Evolutionary conservation across 2,329 filamentous ascomycete species (phyloP).

Genomic region (Cryphonectria nitschkei): DNA sequence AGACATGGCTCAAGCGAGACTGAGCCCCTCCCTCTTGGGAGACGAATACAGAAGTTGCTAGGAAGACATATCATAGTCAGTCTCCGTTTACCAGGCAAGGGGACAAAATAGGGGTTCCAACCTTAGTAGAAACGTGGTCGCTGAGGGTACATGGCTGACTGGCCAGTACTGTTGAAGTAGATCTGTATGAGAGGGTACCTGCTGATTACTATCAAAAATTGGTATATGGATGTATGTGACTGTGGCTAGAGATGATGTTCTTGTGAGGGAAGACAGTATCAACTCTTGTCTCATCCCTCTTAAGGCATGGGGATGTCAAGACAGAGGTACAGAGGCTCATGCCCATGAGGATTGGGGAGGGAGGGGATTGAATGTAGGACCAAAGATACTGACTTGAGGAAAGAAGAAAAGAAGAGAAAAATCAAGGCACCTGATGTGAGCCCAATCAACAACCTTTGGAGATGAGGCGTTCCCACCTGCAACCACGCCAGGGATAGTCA

Average conservation of each 20-base stretch:
- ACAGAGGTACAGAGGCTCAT: neutral
- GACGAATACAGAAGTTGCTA: neutral
- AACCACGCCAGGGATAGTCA: neutral
- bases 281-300: neutral
- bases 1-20: slow-evolving; percentile 55
- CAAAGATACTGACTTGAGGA: neutral
- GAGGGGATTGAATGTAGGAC: neutral
- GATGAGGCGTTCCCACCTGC: neutral
- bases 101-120: neutral
- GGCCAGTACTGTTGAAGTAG: neutral
- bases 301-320: neutral
- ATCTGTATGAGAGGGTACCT: neutral
- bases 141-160: neutral
- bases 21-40: neutral
- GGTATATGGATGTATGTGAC: neutral
- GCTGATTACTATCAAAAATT: neutral
- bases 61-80: neutral
- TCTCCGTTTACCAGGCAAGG: too few relatives aligned
- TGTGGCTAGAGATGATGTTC: neutral
- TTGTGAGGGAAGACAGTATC: neutral
- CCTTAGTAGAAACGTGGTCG: too few relatives aligned
- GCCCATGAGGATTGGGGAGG: neutral
- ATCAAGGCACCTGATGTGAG: neutral
- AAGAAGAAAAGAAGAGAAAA: neutral
- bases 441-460: neutral